Base-by-base conservation (phyloP, 129 eudicot species). In the Sambucus nigra region DNA sequence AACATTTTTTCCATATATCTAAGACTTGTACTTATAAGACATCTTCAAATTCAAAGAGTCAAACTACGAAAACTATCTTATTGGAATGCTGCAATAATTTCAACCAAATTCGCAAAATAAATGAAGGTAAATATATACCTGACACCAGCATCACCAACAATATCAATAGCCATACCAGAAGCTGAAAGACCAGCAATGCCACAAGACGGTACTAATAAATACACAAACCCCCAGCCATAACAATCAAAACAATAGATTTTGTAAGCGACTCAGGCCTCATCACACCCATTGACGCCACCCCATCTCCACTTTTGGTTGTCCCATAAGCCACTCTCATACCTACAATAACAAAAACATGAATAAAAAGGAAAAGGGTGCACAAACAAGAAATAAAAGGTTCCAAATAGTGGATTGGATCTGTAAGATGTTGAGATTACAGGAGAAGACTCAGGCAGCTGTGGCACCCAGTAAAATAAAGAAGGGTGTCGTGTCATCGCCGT, bases 271-370 rank as follows among this genome's bases (percentile, higher is more conserved):
- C 94, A 14, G 94, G 94, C 55, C 94, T 73, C 94, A 80, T 84
- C 69, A 84, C 89, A 51, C 94, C 94, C 94, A 84, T 80, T 8
- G 94, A 84, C 32, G 94, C 94, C 67, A 84, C 94, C 15, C 94
- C 94, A 0, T 80, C 94, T 0, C 94, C 94, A 10, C 94, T 84
- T 80, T 84, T 84, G 29, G 94, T 88, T 7, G 94, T 84, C 11
- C 88, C 94, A n/a, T 84, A 84, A 15, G 94, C 94, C 7, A 89
- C 89, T 22, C 87, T 94, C 96, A 82, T 87, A 66, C 96, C 96
- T 87, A 47, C 6, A 29, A 23, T n/a, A 59, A 5, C 14, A 2
- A 44, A 8, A 49, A 66, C 2, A 35, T 35, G 8, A 35, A 2
- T n/a, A 2, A 8, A 24, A 65, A 45, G 19, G 16, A 15, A 42